Conservation (phyloP, 2,329 filamentous ascomycete genomes). For the Exophiala dermatitidis region DNA sequence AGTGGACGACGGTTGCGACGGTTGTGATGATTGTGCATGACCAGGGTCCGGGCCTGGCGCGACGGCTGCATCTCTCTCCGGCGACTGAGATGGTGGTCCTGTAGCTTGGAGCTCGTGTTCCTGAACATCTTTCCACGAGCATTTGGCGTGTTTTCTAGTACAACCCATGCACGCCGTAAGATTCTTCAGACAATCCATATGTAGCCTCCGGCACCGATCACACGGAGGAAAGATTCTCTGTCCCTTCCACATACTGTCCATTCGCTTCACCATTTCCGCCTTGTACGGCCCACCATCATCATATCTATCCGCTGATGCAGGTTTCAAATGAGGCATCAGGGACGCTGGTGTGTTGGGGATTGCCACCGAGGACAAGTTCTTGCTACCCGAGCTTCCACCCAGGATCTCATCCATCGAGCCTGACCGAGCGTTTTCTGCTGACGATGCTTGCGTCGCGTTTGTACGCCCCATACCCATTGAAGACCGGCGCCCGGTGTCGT, state of each 20-base stretch:
- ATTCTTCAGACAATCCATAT: conserved; percentile 78
- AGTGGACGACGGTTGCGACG: conserved; percentile 3
- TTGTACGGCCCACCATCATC: conserved; percentile 55
- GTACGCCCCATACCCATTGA: conserved; percentile 17
- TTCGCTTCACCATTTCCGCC: conserved; percentile 62
- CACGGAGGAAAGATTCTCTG: conserved; percentile 74
- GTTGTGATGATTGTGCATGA: background rate
- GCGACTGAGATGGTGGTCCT: conserved; percentile 9
- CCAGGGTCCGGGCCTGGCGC: conserved; percentile 6
- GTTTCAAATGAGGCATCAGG: conserved; percentile 44
- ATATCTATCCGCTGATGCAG: conserved; percentile 40
- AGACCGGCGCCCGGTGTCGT: conserved; percentile 21
- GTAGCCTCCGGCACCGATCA: conserved; percentile 71
- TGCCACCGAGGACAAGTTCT: conserved; percentile 41
- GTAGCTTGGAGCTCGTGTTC: conserved; percentile 54
- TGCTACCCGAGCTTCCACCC: conserved; percentile 2
- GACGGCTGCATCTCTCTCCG: conserved; percentile 22
- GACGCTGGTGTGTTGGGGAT: conserved; percentile 50
- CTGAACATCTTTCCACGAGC: conserved; percentile 74
- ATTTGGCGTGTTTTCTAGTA: conserved; percentile 85
- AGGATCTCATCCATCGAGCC: conserved; percentile 19
- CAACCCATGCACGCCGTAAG: conserved; percentile 79
- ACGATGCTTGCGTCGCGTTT: conserved; percentile 6
- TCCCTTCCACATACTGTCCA: conserved; percentile 67
- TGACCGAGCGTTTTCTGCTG: conserved; percentile 17